Evolutionary conservation across 805 yeast species (phyloP), one percentile per base, ranked within the genome.

Genomic region (Candida tallmaniae): DNA sequence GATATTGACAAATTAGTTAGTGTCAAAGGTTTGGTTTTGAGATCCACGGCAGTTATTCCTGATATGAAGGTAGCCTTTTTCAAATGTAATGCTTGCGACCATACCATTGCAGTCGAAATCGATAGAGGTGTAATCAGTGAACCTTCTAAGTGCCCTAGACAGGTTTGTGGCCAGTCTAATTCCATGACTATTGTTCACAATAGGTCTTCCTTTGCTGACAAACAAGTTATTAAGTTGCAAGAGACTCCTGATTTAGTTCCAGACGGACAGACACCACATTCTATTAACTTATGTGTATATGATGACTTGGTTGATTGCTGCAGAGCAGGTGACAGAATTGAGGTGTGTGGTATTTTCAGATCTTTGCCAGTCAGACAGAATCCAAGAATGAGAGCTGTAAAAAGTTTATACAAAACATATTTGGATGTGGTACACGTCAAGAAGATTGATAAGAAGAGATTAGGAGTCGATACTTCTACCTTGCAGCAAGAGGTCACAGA

Each of bases 41-140:
- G 98, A 49, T 71, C 95, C 5, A 86, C 96, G 6, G 78, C 97
- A 9, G 78, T 93, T 23, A 86, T 93, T 32, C 98, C 98, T 9
- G 98, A 93, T 57, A 93, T 93, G 98, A 89, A 88, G 55, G 87
- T 83, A 31, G 97, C 97, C 0, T 90, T 90, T 52, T 93, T 93
- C 75, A 84, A 80, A 62, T 93, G 98, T 64, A 83, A 78, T 40
- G 95, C 93, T 14, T 93, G 98, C 64, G 90, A 84, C 45, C 97
- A 93, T 60, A 84, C 96, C 0, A 75, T 82, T 29, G 84, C 83
- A 0, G 95, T 89, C 12, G 96, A 87, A 53, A 87, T 90, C 47
- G 97, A 90, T 58, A 72, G 97, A 45, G 98, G 98, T 31, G 79
- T 84, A 9, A 90, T 93, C 42, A 81, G 87, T 39, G 98, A 93